Base-by-base conservation (phyloP, 2,329 filamentous ascomycete species). In the Colletotrichum theobromicola region DNA sequence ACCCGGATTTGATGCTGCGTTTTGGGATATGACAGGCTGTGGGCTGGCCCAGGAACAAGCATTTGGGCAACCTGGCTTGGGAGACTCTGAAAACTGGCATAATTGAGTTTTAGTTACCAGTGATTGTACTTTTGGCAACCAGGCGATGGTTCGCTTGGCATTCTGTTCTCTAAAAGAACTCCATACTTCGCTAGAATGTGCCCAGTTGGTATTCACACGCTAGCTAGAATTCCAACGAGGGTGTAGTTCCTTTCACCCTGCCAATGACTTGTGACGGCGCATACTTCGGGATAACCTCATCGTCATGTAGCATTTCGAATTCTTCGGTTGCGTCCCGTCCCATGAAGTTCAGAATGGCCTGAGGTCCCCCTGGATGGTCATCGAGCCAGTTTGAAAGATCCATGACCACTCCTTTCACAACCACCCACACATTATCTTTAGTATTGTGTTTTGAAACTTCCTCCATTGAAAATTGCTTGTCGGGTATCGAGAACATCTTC, bases 221-320 rank as follows among this genome's bases (percentile, higher is more conserved):
- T 34, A 13, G 32, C 32, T 34, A 34, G 7, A 34, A 6, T 15
- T 13, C 32, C 7, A 34, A 34, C 4, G 35, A 37, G 16, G 35
- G 35, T 1, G 35, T 37, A 8, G 16, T 7, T 2, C 96, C 97
- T 93, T 98, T 94, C 79, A 99, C 95, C 74, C 94, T 91, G 76
- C 97, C 97, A 85, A 99, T 98, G 77, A 98, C 96, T 85, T 98
- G 97, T 77, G 93, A 89, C 8, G 95, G 93, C 10, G 97, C 97
- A 84, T 99, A 99, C 91, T 98, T 99, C 81, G 96, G 96, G 81
- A 98, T 98, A 77, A 98, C 97, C 88, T 98, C 96, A 80, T 99
- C 97, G 83, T 99, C 97, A 87, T 99, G 97, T 84, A 99, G 88
- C 96, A 98, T 93, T 88, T 98, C 96, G 82, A 99, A 99, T 91